Conservation (phyloP, 2,329 filamentous ascomycete species). For the Dactylellina leptospora region DNA sequence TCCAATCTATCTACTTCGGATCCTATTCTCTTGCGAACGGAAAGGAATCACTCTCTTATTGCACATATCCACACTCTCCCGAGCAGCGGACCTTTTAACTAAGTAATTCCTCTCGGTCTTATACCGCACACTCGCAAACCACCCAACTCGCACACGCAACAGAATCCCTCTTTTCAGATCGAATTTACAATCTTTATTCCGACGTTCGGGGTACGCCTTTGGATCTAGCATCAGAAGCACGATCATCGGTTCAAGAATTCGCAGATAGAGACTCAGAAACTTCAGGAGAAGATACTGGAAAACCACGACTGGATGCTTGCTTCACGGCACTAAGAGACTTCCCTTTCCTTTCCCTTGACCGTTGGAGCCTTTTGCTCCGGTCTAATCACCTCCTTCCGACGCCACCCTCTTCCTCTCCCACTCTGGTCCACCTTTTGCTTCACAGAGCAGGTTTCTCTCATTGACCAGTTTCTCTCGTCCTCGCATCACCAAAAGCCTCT, state of each 20-base stretch:
- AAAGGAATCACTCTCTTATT: constrained; percentile 37
- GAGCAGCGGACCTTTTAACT: constrained; percentile 53
- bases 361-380: constrained; percentile 48
- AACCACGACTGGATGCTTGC: constrained; percentile 41
- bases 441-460: constrained; percentile 51
- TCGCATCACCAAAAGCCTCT: constrained; percentile 44
- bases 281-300: neutral
- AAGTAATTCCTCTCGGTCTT: constrained; percentile 52
- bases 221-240: neutral
- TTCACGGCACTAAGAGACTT: constrained; percentile 32
- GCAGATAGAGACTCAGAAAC: neutral
- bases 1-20: constrained; percentile 3
- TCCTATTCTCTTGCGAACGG: constrained; percentile 35
- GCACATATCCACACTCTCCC: constrained; percentile 24
- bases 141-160: neutral
- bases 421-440: constrained; percentile 43
- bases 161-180: constrained; percentile 9
- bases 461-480: constrained; percentile 23
- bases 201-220: neutral
- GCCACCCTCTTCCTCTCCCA: too few species aligned
- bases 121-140: constrained; percentile 1
- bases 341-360: constrained; percentile 37
- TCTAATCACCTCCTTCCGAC: constrained; percentile 39
- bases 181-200: neutral
- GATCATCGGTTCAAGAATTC: neutral